Evolutionary conservation across 1,139 yeast genomes (phyloP), one percentile per base, ranked within the genome.

Genomic region (Yamadazyma friedrichii): DNA sequence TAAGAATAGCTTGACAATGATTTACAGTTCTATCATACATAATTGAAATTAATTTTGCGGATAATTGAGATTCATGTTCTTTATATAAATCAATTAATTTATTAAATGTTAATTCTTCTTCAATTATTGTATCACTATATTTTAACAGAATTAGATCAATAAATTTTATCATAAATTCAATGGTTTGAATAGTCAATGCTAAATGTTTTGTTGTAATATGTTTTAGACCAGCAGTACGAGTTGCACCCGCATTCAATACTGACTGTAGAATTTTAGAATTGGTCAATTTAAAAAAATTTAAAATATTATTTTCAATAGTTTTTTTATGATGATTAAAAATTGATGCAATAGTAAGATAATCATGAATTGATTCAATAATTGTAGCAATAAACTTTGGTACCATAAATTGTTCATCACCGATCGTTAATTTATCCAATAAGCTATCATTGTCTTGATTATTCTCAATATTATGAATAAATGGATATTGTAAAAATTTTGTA

Each of bases 171-270:
- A 60, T 50, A 67, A 70, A 60, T 64, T 76, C 62, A 64, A 72
- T 53, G 61, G 76, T 59, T 48, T 85, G 89, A 2, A 84, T 78
- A 32, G 88, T 79, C 31, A 85, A 66, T 0, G 91, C 85, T 43
- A 86, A 61, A 56, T 85, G 88, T 50, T 81, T 82, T 2, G 91
- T 84, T 4, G 88, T 82, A 37, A 86, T 85, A 53, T 84, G 89
- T 50, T 78, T 81, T 42, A 86, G 65, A 0, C 88, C 89, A 0
- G 91, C 88, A 0, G 88, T 78, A 46, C 81, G 65, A 1, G 88
- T 84, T 0, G 94, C 94, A 28, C 88, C 88, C 1, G 93, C 91
- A 35, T 84, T 85, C 33, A 86, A 64, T 35, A 86, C 83, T 3
- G 88, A 76, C 50, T 80, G 81, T 4, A 78, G 74, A 4, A 80